Conservation (phyloP, 805 yeast genomes). For the Yamadazyma laniorum region DNA sequence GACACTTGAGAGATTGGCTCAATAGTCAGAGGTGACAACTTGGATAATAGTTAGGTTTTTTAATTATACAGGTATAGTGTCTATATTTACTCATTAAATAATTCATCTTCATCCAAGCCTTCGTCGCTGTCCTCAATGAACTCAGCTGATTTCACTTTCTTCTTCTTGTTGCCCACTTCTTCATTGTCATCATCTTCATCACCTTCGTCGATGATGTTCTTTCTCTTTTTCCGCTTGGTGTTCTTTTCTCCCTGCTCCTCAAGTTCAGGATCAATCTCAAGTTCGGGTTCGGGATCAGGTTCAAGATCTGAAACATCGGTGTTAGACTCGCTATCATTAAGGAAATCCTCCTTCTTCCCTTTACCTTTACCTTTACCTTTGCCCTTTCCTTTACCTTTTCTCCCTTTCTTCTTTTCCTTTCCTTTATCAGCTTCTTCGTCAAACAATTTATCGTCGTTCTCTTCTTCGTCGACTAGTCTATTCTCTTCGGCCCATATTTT, state of each 20-base stretch:
- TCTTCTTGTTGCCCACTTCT: conserved; percentile 29
- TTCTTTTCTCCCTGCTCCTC: conserved; percentile 18
- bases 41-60: conserved; percentile 4
- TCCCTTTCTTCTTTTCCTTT: conserved; percentile 26
- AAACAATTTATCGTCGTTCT: conserved; percentile 32
- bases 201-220: conserved; percentile 17
- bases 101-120: conserved; percentile 35
- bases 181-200: conserved; percentile 29
- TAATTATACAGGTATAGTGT: conserved; percentile 4
- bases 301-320: conserved; percentile 16
- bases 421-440: conserved; percentile 34
- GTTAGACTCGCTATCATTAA: conserved; percentile 29
- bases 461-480: conserved; percentile 33
- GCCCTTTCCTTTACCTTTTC: conserved; percentile 25
- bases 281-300: conserved; percentile 12
- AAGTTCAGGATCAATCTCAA: conserved; percentile 29
- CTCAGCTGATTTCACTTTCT: conserved; percentile 27
- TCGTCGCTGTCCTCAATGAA: conserved; percentile 49
- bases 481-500: conserved; percentile 48
- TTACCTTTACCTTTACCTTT: conserved; percentile 18
- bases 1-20: conserved; percentile 39
- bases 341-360: conserved; percentile 28
- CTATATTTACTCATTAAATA: conserved; percentile 20
- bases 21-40: conserved; percentile 6
- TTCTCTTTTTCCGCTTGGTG: conserved; percentile 19